phyloP scores from a whole-genome alignment of 2,329 filamentous ascomycete species.

The Diaporthe sp. region DNA sequence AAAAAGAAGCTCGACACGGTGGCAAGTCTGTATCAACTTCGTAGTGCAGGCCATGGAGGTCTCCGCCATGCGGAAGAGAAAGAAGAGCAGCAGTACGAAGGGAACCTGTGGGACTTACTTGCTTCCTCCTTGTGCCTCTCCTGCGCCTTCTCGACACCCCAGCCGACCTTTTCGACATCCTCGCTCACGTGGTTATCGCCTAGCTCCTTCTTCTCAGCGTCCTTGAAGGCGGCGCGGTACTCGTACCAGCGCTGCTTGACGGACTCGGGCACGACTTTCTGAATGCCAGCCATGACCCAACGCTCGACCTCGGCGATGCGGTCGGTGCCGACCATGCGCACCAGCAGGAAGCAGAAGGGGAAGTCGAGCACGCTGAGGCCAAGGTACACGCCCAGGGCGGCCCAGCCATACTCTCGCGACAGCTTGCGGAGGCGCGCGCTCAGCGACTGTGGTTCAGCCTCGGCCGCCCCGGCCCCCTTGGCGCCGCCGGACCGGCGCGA shows the following conservation, averaged over 20 bases:
- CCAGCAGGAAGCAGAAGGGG: constrained; percentile 92
- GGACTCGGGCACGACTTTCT: constrained; percentile 68
- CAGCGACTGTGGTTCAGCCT: constrained; percentile 56
- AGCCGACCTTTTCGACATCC: constrained; percentile 61
- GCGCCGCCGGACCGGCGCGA: constrained; percentile 21
- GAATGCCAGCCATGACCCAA: constrained; percentile 69
- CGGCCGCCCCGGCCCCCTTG: constrained; percentile 15
- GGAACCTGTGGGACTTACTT: constrained; percentile 67
- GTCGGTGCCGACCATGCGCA: constrained; percentile 85
- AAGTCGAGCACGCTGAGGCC: constrained; percentile 87
- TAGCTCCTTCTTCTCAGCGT: constrained; percentile 54
- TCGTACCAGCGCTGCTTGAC: constrained; percentile 64
- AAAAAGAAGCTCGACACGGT: background rate
- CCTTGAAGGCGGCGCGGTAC: constrained; percentile 59
- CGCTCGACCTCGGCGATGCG: constrained; percentile 80
- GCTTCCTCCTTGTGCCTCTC: constrained; percentile 72
- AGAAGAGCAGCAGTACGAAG: background rate
- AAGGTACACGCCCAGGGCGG: constrained; percentile 91
- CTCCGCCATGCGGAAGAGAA: background rate
- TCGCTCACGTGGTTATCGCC: constrained; percentile 57
- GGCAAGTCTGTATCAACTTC: background rate
- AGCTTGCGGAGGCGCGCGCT: constrained; percentile 83
- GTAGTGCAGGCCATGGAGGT: background rate
- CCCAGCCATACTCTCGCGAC: constrained; percentile 93
- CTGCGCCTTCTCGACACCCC: constrained; percentile 73